Conservation (phyloP, 345 rosid genomes). For the Syzygium aqueum region DNA sequence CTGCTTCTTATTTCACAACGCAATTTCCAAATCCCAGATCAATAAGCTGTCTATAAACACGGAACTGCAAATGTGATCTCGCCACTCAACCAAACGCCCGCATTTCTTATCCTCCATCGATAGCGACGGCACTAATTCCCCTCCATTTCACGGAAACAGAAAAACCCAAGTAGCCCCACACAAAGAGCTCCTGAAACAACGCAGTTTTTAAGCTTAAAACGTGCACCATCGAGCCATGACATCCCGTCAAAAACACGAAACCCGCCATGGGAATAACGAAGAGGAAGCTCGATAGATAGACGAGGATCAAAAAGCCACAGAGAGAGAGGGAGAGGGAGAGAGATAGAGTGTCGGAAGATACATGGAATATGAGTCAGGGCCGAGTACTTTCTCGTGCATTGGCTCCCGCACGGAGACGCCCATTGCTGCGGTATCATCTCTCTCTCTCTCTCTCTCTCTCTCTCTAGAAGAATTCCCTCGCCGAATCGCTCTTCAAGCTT, state of each 20-base stretch:
- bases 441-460: conserved; percentile 6
- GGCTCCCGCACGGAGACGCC: conserved; percentile 71
- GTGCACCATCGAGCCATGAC: not conserved
- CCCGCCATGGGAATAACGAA: not conserved
- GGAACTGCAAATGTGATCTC: not conserved
- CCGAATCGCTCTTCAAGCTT: not conserved
- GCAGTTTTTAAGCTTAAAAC: not conserved
- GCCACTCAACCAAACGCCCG: not conserved
- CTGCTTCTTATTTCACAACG: not conserved
- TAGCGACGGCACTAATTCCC: not conserved
- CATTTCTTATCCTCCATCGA: not conserved
- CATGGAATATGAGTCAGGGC: conserved; percentile 85
- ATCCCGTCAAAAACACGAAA: not conserved
- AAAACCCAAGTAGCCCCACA: too few species aligned
- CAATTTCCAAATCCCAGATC: not conserved
- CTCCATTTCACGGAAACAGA: too few species aligned
- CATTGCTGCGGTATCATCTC: conserved; percentile 69
- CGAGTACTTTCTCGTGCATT: conserved; percentile 78
- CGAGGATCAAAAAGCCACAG: not conserved
- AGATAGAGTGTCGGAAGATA: conserved; percentile 2
- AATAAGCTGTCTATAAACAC: not conserved
- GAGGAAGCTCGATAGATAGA: not conserved
- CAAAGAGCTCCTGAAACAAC: not conserved
- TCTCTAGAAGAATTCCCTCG: not conserved
- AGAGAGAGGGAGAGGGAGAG: not conserved